These are phyloP conservation scores for Coffea eugenioides DNA, from an alignment of 257 asterid genomes.

Conservation along the genomic window DNA sequence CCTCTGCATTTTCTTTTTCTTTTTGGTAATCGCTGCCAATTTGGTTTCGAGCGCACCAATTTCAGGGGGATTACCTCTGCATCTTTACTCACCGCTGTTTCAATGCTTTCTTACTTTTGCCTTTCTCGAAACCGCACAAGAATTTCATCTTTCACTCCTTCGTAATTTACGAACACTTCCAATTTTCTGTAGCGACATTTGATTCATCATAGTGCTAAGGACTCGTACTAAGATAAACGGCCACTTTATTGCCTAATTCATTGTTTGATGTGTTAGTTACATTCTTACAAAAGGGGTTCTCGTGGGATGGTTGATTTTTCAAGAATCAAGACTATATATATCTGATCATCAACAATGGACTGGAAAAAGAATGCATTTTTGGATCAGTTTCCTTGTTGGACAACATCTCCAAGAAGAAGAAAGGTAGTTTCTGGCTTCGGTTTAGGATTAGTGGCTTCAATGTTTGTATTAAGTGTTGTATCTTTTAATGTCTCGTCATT, in stretches of 20 bases:
- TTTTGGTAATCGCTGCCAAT: too few species aligned
- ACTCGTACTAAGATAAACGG: neutral
- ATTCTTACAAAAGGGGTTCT: neutral
- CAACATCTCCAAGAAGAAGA: constrained; percentile 48
- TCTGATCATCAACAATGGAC: constrained; percentile 39
- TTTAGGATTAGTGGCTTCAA: constrained; percentile 42
- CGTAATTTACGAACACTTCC: constrained; percentile 30
- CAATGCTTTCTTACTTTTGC: neutral
- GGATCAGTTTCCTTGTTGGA: constrained; percentile 40
- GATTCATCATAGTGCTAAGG: neutral
- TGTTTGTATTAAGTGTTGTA: constrained; percentile 44
- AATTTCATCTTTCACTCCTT: constrained; percentile 13
- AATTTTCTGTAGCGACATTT: neutral
- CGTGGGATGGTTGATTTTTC: constrained; percentile 1
- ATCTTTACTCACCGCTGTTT: neutral
- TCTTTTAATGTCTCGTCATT: constrained; percentile 52
- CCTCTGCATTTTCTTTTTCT: neutral
- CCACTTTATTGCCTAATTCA: neutral
- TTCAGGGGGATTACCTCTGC: neutral
- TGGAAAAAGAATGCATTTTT: constrained; percentile 49
- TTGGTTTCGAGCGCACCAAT: too few species aligned
- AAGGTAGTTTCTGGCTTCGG: constrained; percentile 64
- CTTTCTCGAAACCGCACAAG: constrained; percentile 15
- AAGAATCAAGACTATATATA: neutral
- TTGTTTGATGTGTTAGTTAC: neutral